Evolutionary conservation across 2,329 filamentous ascomycete genomes (phyloP), one percentile per base, ranked within the genome.

Genomic region (Fusarium marasasianum): DNA sequence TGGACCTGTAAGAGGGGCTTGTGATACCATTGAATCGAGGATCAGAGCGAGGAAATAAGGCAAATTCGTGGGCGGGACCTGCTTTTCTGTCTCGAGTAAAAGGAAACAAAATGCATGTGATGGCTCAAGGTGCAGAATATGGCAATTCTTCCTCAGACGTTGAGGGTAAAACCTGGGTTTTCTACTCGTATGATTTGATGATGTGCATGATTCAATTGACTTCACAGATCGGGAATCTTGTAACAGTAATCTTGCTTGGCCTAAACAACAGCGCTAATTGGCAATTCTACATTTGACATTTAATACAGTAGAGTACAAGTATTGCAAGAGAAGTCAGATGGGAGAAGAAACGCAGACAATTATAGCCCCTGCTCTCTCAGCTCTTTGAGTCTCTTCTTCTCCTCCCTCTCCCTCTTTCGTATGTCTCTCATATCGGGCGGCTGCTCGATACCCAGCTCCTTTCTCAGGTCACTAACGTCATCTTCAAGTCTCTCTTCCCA

Each of bases 401-500:
- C 90, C 77, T 91, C 90, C 75, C 90, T 88, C 74, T 94, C 90
- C 80, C 87, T 86, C 83, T 89, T 92, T 76, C 96, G 87, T 55
- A 96, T 94, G 33, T 89, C 88, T 77, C 96, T 89, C 83, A 98
- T 84, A 83, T 98, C 95, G 13, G 95, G 94, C 41, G 96, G 96
- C 80, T 90, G 91, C 85, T 98, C 94, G 62, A 99, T 95, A 5
- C 94, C 92, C 77, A 99, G 81, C 80, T 95, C 88, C 9, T 79
- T 82, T 74, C 96, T 89, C 81, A 99, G 80, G 74, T 92, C 93
- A 58, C 90, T 88, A 33, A 97, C 94, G 82, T 97, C 92, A 65
- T 91, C 93, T 84, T 95, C 92, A 75, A 99, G 83, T 84, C 96
- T 90, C 86, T 98, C 94, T 84, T 99, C 96, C 96, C 96, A 99